A percentile compares a stretch with the other conserved stretches of the same genome.
Evolutionary conservation across 1,284 basidiomycete genomes (phyloP).

Genomic region (Fomes fomentarius): DNA sequence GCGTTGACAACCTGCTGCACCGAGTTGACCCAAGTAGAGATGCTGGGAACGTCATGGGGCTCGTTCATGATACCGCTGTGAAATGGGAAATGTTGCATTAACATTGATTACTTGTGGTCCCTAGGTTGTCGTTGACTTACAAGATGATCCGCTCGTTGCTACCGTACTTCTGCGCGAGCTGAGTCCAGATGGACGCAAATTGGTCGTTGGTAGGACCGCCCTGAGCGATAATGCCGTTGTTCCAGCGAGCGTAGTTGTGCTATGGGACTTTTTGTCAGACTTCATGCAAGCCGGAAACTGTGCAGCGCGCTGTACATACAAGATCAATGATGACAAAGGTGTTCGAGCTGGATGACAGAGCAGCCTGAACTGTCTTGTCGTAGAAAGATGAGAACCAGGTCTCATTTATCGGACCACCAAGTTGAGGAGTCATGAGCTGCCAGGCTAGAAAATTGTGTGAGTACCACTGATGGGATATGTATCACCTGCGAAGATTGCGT

Average conservation of each 20-base stretch:
- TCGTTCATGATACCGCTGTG: constrained; percentile 53
- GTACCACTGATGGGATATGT: neutral
- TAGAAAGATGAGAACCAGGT: constrained; percentile 47
- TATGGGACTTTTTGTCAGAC: too few species aligned
- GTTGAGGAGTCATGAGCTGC: constrained; percentile 54
- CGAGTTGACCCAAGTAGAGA: constrained; percentile 47
- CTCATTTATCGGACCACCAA: constrained; percentile 49
- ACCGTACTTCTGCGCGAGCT: constrained; percentile 55
- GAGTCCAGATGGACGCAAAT: constrained; percentile 55
- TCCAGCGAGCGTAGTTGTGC: constrained; percentile 59
- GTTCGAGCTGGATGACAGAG: constrained; percentile 41
- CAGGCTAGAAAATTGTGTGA: constrained; percentile 36
- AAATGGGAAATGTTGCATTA: too few species aligned
- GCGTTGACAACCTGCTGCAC: constrained; percentile 54
- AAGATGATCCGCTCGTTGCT: constrained; percentile 52
- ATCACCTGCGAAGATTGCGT: constrained; percentile 1
- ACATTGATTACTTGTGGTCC: neutral
- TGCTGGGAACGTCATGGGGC: constrained; percentile 48
- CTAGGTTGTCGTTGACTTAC: constrained; percentile 17
- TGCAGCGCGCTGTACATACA: too few species aligned
- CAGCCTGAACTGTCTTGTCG: constrained; percentile 52
- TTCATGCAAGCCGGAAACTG: too few species aligned
- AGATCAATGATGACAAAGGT: constrained; percentile 58
- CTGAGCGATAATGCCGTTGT: constrained; percentile 51
- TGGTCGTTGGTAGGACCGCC: constrained; percentile 57